Evolutionary conservation across 2,329 filamentous ascomycete genomes (phyloP).

Genomic region (Microsporum ferrugineum): DNA sequence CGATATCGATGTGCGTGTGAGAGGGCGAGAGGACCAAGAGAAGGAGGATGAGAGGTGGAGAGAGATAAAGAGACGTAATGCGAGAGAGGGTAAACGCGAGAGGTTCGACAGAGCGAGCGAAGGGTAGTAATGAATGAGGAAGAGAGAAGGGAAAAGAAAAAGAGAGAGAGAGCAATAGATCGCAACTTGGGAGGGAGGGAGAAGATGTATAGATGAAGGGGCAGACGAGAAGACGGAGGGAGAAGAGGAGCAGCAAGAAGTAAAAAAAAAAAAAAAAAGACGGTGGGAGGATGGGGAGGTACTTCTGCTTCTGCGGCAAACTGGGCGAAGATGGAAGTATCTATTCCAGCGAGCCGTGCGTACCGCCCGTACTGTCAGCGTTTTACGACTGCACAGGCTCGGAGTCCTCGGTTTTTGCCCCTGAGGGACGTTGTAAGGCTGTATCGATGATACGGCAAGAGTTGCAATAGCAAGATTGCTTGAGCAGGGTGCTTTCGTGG

Average conservation of each 20-base stretch:
- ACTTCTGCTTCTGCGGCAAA: not conserved
- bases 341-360: not conserved
- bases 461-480: not conserved
- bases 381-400: slow-evolving; percentile 3
- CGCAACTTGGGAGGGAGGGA: slow-evolving; percentile 1
- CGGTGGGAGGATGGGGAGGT: not conserved
- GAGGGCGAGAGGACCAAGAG: slow-evolving; percentile 7
- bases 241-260: not conserved
- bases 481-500: not conserved
- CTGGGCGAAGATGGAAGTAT: not conserved
- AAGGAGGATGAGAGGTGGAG: slow-evolving; percentile 2
- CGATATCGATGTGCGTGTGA: slow-evolving; percentile 2
- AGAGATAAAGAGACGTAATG: slow-evolving; percentile 2
- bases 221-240: not conserved
- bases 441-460: not conserved
- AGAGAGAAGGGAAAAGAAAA: not conserved
- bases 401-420: not conserved
- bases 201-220: slow-evolving; percentile 1
- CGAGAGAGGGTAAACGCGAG: slow-evolving; percentile 6
- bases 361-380: slow-evolving; percentile 3
- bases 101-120: not conserved
- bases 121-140: not conserved
- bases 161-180: slow-evolving; percentile 5
- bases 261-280: not conserved
- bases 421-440: not conserved